Conservation (phyloP, 2,329 filamentous ascomycete species). For the Paracamarosporium sp. region DNA sequence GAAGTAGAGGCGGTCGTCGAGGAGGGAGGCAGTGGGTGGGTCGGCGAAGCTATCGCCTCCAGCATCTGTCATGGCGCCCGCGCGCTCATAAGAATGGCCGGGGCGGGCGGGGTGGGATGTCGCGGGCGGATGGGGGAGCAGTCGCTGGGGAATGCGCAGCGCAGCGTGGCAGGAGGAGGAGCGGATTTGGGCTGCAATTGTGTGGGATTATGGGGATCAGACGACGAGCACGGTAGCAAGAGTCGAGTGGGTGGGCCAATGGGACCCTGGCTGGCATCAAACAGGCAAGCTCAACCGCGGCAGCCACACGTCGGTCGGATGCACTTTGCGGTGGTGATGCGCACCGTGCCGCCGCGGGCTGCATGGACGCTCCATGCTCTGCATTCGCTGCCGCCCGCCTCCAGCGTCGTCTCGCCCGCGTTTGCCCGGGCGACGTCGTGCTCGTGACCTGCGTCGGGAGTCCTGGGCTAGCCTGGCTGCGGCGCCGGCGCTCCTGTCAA, state of each 20-base stretch:
- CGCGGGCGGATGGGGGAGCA: background rate
- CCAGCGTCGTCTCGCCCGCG: no score
- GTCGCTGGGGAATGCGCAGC: background rate
- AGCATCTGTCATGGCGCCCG: constrained; percentile 39
- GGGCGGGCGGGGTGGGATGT: background rate
- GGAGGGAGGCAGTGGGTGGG: constrained; percentile 38
- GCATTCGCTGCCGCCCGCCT: no score
- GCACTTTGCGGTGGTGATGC: background rate
- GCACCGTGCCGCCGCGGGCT: background rate
- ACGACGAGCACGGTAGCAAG: background rate
- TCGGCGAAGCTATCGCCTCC: constrained; percentile 29
- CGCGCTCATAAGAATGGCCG: constrained; percentile 36
- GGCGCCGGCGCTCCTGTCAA: constrained; percentile 2
- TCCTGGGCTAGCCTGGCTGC: background rate
- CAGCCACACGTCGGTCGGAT: background rate
- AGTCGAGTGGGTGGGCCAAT: background rate
- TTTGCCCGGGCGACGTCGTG: background rate
- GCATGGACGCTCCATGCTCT: background rate
- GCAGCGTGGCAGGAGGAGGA: constrained; percentile 8
- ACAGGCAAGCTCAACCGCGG: constrained; percentile 1
- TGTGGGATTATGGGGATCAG: constrained; percentile 11
- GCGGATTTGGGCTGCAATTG: constrained; percentile 28
- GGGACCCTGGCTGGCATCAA: background rate
- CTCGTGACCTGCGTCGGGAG: constrained; percentile 1
- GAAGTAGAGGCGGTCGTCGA: constrained; percentile 41